A percentile compares a stretch with the other conserved stretches of the same genome.
phyloP scores from a whole-genome alignment of 2,329 filamentous ascomycete genomes.

The Diaporthe velutina region DNA sequence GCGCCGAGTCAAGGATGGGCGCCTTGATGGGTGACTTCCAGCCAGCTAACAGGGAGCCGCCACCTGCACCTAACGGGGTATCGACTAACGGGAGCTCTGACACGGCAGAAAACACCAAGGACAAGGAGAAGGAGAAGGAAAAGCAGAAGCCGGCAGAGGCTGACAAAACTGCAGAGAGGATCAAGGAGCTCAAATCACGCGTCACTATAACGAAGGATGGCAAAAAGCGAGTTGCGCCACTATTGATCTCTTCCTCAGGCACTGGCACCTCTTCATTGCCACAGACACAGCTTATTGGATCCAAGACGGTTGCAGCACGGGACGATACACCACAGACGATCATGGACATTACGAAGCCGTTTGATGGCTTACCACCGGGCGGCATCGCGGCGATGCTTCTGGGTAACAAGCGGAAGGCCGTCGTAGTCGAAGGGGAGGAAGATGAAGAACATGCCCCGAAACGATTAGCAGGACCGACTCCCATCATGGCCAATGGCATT shows the following conservation, averaged over 20 bases:
- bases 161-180: slow-evolving; percentile 66
- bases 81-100: slow-evolving; percentile 53
- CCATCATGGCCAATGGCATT: slow-evolving; percentile 80
- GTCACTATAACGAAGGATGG: slow-evolving; percentile 97
- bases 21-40: slow-evolving; percentile 93
- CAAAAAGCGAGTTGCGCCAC: slow-evolving; percentile 93
- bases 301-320: slow-evolving; percentile 71
- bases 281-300: slow-evolving; percentile 87
- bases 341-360: slow-evolving; percentile 92
- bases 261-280: slow-evolving; percentile 89
- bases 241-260: slow-evolving; percentile 91
- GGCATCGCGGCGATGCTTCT: slow-evolving; percentile 88
- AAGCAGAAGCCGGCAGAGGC: slow-evolving; percentile 55
- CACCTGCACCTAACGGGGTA: slow-evolving; percentile 63
- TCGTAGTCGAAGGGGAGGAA: slow-evolving; percentile 80
- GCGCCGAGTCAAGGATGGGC: slow-evolving; percentile 95
- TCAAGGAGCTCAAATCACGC: slow-evolving; percentile 81
- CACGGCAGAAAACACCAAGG: slow-evolving; percentile 45
- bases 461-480: slow-evolving; percentile 73
- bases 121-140: slow-evolving; percentile 52
- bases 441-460: slow-evolving; percentile 70
- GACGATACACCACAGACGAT: slow-evolving; percentile 84
- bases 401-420: slow-evolving; percentile 91
- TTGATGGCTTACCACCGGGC: slow-evolving; percentile 91
- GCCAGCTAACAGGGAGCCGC: slow-evolving; percentile 63